Evolutionary conservation across 148 eudicot genomes (phyloP).

Genomic region (Diospyros kaki): DNA sequence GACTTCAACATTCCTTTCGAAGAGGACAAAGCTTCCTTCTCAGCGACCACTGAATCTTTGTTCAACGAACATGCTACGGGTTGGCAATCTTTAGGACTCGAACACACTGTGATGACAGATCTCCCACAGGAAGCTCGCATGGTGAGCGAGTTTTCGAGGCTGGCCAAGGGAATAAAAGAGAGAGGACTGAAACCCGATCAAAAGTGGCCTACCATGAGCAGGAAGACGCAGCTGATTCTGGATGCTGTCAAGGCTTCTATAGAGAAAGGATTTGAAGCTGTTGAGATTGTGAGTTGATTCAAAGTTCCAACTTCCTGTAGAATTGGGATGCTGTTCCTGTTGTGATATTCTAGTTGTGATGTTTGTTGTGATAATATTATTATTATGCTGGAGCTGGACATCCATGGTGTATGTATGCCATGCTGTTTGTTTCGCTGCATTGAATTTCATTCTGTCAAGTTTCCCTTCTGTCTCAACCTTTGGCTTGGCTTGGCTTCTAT

Average conservation of each 20-base stretch:
- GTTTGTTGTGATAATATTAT: too few relatives aligned
- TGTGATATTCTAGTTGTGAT: too few relatives aligned
- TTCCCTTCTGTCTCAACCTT: too few relatives aligned
- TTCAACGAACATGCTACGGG: not conserved
- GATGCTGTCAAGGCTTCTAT: slow-evolving; percentile 10
- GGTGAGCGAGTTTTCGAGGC: slow-evolving; percentile 10
- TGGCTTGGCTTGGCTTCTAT: too few relatives aligned
- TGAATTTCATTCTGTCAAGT: too few relatives aligned
- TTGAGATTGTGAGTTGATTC: slow-evolving; percentile 5
- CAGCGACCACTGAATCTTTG: not conserved
- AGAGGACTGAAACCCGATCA: slow-evolving; percentile 2
- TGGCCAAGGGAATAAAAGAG: not conserved
- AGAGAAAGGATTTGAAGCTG: not conserved
- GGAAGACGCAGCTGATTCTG: slow-evolving; percentile 8
- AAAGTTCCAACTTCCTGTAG: not conserved
- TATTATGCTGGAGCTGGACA: too few relatives aligned
- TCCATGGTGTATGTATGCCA: too few relatives aligned
- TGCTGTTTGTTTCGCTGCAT: too few relatives aligned
- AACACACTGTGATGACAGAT: slow-evolving; percentile 1
- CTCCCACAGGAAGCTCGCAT: slow-evolving; percentile 12
- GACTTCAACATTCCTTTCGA: slow-evolving; percentile 3
- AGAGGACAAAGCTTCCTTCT: slow-evolving; percentile 13
- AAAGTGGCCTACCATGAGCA: slow-evolving; percentile 7
- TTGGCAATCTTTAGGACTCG: not conserved
- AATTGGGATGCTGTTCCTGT: not conserved